Evolutionary conservation across 2,329 filamentous ascomycete species (phyloP).

Genomic region (Gremmenia infestans): DNA sequence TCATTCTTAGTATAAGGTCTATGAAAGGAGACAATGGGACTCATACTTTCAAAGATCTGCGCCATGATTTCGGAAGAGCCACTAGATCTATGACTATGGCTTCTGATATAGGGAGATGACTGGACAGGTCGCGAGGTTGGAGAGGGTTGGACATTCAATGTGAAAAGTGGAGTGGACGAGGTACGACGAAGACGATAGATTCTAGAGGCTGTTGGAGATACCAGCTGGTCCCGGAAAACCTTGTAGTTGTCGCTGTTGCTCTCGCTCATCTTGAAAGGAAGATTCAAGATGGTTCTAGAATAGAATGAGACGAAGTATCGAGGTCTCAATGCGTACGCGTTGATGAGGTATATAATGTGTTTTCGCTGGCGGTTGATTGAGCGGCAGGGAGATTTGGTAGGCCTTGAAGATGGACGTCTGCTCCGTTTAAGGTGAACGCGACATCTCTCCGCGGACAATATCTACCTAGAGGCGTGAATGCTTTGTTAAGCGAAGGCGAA

Average conservation of each 20-base stretch:
- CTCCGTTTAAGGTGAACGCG: no score
- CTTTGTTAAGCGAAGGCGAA: no score
- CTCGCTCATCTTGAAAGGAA: not conserved
- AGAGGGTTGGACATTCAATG: not conserved
- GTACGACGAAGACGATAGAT: not conserved
- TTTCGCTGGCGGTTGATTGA: no score
- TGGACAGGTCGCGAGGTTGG: not conserved
- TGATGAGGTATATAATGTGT: no score
- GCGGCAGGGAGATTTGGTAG: no score
- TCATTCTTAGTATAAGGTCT: not conserved
- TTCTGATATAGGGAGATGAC: not conserved
- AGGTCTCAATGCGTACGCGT: no score
- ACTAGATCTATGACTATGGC: not conserved
- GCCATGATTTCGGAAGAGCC: not conserved
- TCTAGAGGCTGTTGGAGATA: not conserved
- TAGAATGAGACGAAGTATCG: no score
- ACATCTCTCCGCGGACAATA: no score
- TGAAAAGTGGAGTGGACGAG: not conserved
- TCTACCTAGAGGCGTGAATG: no score
- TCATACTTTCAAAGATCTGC: not conserved
- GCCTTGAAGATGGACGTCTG: no score
- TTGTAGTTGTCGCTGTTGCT: not conserved
- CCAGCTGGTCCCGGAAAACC: not conserved
- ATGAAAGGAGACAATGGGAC: not conserved
- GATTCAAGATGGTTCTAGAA: not conserved